Conservation (phyloP, 1,139 yeast genomes). For the Saccharomyces hybrid region DNA sequence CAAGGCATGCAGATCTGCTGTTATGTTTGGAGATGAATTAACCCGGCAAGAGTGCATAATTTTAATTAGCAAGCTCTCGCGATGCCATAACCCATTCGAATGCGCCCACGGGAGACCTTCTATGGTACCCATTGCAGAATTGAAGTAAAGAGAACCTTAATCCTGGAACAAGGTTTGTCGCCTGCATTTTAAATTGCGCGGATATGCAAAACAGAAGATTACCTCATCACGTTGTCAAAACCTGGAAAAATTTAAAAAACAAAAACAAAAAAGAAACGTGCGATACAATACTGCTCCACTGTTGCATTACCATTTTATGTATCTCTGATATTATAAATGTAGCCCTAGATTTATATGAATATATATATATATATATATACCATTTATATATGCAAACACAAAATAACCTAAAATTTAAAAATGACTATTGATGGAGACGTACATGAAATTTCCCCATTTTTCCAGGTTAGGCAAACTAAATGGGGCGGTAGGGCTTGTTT, state of each 20-base stretch:
- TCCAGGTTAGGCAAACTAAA: slow-evolving; percentile 38
- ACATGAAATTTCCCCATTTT: slow-evolving; percentile 18
- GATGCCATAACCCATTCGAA: slow-evolving; percentile 58
- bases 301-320: not conserved
- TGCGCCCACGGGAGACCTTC: slow-evolving; percentile 91
- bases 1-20: slow-evolving; percentile 64
- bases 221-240: not conserved
- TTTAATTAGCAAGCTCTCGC: slow-evolving; percentile 38
- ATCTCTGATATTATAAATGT: not conserved
- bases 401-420: not conserved
- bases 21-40: slow-evolving; percentile 64
- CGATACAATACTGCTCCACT: not conserved
- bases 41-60: slow-evolving; percentile 38
- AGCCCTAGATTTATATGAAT: not conserved
- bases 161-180: not conserved
- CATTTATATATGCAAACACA: not conserved
- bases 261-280: not conserved
- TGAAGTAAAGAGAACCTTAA: slow-evolving; percentile 6
- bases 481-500: slow-evolving; percentile 67
- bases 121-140: slow-evolving; percentile 46
- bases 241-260: not conserved
- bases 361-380: not conserved
- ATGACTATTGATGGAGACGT: slow-evolving; percentile 3
- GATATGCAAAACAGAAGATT: not conserved
- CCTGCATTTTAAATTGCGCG: not conserved